These are phyloP conservation scores for Dianthus caryophyllus DNA, from an alignment of 148 eudicot genomes.

Conservation along the genomic window DNA sequence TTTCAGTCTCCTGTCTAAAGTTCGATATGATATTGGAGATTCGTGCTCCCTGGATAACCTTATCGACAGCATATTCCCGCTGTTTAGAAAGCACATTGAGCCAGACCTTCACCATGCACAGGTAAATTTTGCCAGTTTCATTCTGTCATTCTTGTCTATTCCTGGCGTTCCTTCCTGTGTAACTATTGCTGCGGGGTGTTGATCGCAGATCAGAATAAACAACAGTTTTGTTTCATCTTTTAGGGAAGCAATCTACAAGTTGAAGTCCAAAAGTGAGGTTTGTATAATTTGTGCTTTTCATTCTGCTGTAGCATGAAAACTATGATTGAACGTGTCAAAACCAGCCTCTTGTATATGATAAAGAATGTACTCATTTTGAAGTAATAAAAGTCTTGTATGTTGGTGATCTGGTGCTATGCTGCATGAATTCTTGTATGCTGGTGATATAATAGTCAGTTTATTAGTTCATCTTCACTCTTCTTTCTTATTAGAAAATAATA, in stretches of 20 bases:
- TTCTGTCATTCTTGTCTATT: conserved; percentile 4
- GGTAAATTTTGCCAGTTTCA: conserved; percentile 36
- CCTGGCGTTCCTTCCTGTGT: neutral
- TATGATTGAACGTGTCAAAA: conserved; percentile 5
- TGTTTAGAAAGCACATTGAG: conserved; percentile 95
- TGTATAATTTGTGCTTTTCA: conserved; percentile 22
- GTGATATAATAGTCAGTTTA: no score
- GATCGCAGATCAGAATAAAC: conserved; percentile 91
- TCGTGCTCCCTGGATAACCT: conserved; percentile 89
- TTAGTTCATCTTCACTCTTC: no score
- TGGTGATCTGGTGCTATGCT: neutral
- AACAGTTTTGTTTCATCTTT: conserved; percentile 98
- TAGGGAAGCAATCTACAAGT: conserved; percentile 98
- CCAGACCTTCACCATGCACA: conserved; percentile 99
- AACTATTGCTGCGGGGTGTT: conserved; percentile 26
- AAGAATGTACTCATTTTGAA: neutral
- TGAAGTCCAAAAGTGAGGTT: conserved; percentile 94
- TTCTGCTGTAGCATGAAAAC: neutral
- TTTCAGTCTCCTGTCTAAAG: conserved; percentile 98
- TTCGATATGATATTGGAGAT: conserved; percentile 94
- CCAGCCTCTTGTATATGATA: conserved; percentile 1
- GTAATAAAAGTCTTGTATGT: neutral
- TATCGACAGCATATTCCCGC: conserved; percentile 96
- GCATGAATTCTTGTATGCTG: neutral
- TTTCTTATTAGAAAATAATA: no score